Percentiles rank a stretch among this genome's conserved stretches.
Conservation (phyloP, 345 rosid species). For the Laguncularia racemosa region DNA sequence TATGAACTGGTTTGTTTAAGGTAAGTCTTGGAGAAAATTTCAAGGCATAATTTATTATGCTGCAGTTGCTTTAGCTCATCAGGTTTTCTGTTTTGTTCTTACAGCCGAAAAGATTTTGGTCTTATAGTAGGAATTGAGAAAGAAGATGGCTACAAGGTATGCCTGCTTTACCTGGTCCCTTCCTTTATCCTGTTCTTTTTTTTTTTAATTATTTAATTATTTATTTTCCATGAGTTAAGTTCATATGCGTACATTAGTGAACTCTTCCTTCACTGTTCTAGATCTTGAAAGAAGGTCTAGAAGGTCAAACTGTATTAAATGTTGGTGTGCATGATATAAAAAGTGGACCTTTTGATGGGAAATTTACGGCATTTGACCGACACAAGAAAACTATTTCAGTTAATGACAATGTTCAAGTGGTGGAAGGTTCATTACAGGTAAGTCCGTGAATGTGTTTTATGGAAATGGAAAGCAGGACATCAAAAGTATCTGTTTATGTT, state of each 20-base stretch:
- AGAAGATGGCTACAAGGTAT: slow-evolving; percentile 77
- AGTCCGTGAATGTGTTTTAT: background rate
- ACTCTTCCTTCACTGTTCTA: slow-evolving; percentile 24
- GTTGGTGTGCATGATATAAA: slow-evolving; percentile 46
- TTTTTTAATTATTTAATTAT: too few species aligned
- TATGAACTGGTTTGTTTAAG: slow-evolving; percentile 71
- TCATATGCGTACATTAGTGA: background rate
- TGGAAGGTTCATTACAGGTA: slow-evolving; percentile 84
- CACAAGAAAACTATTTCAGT: slow-evolving; percentile 50
- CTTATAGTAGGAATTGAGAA: slow-evolving; percentile 80
- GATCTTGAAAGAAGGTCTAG: slow-evolving; percentile 77
- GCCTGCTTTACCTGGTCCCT: slow-evolving; percentile 6
- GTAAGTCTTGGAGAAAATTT: slow-evolving; percentile 34
- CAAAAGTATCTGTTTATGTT: background rate
- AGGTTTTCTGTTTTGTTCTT: slow-evolving; percentile 9
- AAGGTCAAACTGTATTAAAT: slow-evolving; percentile 50
- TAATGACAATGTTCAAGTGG: slow-evolving; percentile 63
- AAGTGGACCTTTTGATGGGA: slow-evolving; percentile 57
- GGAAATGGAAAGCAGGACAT: background rate
- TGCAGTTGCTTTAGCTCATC: background rate
- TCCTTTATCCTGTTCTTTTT: background rate
- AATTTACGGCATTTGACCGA: slow-evolving; percentile 70
- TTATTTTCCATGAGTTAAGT: too few species aligned
- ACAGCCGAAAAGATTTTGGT: slow-evolving; percentile 89
- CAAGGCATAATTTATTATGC: slow-evolving; percentile 1